Percentiles rank a stretch among this genome's conserved stretches.
phyloP scores from a whole-genome alignment of 2,329 filamentous ascomycete genomes.

The Pestalotiopsis sp. region DNA sequence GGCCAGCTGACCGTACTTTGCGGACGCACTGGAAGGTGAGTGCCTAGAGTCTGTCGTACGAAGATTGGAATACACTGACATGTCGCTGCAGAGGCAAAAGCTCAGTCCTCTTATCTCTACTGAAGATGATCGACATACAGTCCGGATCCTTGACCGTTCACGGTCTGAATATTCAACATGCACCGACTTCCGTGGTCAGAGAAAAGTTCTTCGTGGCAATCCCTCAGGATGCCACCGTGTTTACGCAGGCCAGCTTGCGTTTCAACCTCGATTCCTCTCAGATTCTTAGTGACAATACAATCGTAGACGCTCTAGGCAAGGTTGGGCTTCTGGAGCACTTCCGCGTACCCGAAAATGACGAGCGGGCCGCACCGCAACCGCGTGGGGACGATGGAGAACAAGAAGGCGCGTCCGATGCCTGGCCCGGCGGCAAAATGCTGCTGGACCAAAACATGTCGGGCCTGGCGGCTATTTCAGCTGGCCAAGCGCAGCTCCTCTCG shows the following conservation, averaged over 20 bases:
- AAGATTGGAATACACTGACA: too few species aligned
- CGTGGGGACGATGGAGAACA: background rate
- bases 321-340: slow-evolving; percentile 20
- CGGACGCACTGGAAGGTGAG: slow-evolving; percentile 52
- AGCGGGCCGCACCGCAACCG: slow-evolving; percentile 28
- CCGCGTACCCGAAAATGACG: background rate
- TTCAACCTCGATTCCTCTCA: slow-evolving; percentile 30
- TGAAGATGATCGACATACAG: slow-evolving; percentile 27
- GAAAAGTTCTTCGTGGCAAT: slow-evolving; percentile 31
- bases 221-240: slow-evolving; percentile 30
- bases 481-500: slow-evolving; percentile 34
- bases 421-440: slow-evolving; percentile 21
- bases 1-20: slow-evolving; percentile 53
- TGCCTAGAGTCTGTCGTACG: too few species aligned
- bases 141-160: slow-evolving; percentile 29
- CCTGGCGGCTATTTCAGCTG: slow-evolving; percentile 30
- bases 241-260: slow-evolving; percentile 26
- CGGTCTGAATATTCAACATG: slow-evolving; percentile 24
- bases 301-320: slow-evolving; percentile 17
- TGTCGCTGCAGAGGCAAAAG: too few species aligned
- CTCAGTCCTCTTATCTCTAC: slow-evolving; percentile 19
- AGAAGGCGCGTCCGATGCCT: too few species aligned
- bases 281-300: slow-evolving; percentile 19
- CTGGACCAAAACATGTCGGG: slow-evolving; percentile 28
- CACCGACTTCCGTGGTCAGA: slow-evolving; percentile 25